Evolutionary conservation across 2,329 filamentous ascomycete species (phyloP), one percentile per base, ranked within the genome.

Genomic region (Pseudogymnoascus destructans): DNA sequence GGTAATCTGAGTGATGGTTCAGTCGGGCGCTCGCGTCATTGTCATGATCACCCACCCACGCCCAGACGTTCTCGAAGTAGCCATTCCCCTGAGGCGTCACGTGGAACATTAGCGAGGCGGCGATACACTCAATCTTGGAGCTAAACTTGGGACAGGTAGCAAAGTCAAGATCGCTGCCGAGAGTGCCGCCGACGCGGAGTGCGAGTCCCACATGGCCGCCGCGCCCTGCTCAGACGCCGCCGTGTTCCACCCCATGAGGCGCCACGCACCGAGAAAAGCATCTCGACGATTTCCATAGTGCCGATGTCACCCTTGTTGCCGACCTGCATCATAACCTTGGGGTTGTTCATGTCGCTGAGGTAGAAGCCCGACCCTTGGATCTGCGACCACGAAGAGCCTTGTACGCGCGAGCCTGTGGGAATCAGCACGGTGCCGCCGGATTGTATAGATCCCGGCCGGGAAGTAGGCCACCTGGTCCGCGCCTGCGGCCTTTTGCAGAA

Each of bases 221-320:
- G 72, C 71, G 11, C 73, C 74, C 49, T 68, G 65, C 1, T 69
- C 70, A 8, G 66, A 70, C 2, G 69, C 70, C 7, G 67, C 70
- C 2, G 84, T 70, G 65, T 86, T 86, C 75, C 79, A 85, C 62
- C 86, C 73, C 58, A 86, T 75, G 7, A 86, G 69, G 77, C 73
- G 2, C 81, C 83, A 61, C 77, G 73, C 0, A 79, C 82, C 58
- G 76, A 78, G 15, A 86, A 72, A 23, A 86, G 75, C 64, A 83
- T 75, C 60, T 84, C 80, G 1, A 75, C 77, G 70, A 79, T 78
- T 66, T 86, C 81, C 6, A 85, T 73, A 2, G 68, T 71, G 7
- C 84, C 84, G 1, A 68, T 68, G 6, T 84, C 75, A 3, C 81
- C 81, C 0, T 73, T 64, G 3, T 73, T 72, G 10, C 82, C 84